Evolutionary conservation across 2,329 filamentous ascomycete genomes (phyloP).

Genomic region (Colletotrichum neosansevieriae): DNA sequence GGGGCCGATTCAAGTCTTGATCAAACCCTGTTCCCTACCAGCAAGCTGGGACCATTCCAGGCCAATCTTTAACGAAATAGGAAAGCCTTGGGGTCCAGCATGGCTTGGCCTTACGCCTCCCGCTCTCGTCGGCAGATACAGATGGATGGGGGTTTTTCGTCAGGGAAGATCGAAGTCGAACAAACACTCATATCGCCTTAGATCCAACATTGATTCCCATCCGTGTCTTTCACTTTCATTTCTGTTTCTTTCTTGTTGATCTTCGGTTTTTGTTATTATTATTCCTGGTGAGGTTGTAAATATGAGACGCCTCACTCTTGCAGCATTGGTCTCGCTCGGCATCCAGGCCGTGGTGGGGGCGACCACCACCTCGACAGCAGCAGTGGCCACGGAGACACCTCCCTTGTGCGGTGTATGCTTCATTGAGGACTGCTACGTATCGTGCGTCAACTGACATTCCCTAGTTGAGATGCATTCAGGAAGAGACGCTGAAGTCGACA

Average conservation of each 20-base stretch:
- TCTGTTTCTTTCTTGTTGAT: background rate
- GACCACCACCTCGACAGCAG: conserved; percentile 13
- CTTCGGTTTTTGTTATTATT: background rate
- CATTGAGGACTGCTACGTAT: background rate
- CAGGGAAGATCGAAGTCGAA: conserved; percentile 5
- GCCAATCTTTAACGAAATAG: conserved; percentile 22
- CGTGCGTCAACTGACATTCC: conserved; percentile 19
- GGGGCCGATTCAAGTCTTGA: conserved; percentile 11
- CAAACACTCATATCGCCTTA: conserved; percentile 12
- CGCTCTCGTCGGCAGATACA: conserved; percentile 25
- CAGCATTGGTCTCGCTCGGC: conserved; percentile 22
- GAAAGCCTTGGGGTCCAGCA: background rate
- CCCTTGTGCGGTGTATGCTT: conserved; percentile 42
- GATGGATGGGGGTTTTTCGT: background rate
- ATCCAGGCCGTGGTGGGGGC: conserved; percentile 23
- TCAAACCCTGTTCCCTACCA: conserved; percentile 15
- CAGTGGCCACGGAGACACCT: conserved; percentile 27
- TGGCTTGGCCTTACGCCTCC: conserved; percentile 14
- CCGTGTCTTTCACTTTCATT: background rate
- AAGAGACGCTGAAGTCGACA: conserved; percentile 21
- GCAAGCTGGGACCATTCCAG: conserved; percentile 8
- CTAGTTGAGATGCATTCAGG: conserved; percentile 42
- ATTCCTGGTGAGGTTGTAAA: conserved; percentile 16
- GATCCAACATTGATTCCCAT: background rate
- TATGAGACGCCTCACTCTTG: conserved; percentile 31